A percentile compares a stretch with the other conserved stretches of the same genome.
phyloP scores from a whole-genome alignment of 345 rosid genomes.

The Mallotus nudiflorus region DNA sequence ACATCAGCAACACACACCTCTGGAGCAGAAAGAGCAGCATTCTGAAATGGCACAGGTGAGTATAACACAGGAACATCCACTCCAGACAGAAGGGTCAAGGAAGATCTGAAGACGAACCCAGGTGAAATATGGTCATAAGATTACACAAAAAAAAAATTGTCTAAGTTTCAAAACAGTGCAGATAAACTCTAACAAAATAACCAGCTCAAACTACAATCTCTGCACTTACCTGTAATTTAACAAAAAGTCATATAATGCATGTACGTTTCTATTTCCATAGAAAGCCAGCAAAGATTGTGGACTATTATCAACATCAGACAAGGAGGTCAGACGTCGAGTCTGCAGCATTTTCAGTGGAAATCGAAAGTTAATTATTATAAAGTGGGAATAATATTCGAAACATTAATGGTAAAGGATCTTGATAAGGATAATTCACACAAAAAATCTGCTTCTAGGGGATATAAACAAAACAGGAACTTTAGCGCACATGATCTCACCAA shows the following conservation, averaged over 20 bases:
- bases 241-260: conserved; percentile 79
- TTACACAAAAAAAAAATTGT: neutral
- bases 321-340: conserved; percentile 58
- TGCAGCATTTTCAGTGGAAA: conserved; percentile 45
- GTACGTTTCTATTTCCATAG: conserved; percentile 59
- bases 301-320: conserved; percentile 70
- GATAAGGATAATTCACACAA: neutral
- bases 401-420: neutral
- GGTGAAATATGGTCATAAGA: conserved; percentile 14
- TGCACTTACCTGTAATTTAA: conserved; percentile 74
- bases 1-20: conserved; percentile 51
- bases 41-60: conserved; percentile 77
- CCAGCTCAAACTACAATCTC: neutral
- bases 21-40: conserved; percentile 81
- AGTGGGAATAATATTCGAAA: conserved; percentile 8
- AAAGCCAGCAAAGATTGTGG: conserved; percentile 82
- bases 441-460: conserved; percentile 4
- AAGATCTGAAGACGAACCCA: conserved; percentile 53
- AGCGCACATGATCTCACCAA: conserved; percentile 2
- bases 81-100: conserved; percentile 58
- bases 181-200: neutral
- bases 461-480: neutral
- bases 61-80: conserved; percentile 77
- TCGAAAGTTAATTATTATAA: neutral
- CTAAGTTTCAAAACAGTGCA: neutral